phyloP scores from a whole-genome alignment of 73 alveolate species.

The Tetrahymena borealis region DNA sequence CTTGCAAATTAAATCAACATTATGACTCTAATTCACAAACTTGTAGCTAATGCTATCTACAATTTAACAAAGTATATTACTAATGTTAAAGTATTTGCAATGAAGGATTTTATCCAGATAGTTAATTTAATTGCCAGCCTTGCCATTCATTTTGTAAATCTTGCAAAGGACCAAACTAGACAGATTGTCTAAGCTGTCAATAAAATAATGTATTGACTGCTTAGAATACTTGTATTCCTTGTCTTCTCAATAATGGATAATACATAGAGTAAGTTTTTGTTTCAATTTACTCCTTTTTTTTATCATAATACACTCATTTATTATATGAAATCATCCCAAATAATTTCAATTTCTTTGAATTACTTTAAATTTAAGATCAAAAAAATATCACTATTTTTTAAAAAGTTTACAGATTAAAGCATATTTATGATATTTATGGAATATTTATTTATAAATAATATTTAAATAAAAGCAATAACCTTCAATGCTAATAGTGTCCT shows the following conservation, averaged over 20 bases:
- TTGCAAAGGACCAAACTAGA: neutral
- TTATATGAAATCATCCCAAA: too few species aligned
- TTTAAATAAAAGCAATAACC: neutral
- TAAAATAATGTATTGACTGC: neutral
- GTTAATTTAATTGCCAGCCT: neutral
- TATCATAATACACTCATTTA: too few species aligned
- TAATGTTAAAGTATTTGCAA: neutral
- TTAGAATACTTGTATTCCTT: neutral
- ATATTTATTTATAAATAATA: neutral
- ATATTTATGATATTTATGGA: too few species aligned
- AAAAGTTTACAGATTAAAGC: too few species aligned
- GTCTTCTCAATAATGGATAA: neutral
- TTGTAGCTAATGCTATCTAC: neutral
- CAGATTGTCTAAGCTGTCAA: neutral
- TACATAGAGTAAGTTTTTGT: too few species aligned
- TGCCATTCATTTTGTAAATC: neutral
- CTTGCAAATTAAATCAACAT: neutral
- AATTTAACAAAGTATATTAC: neutral
- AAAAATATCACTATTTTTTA: too few species aligned
- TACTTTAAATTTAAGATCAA: too few species aligned
- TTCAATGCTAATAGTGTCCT: neutral
- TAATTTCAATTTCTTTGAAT: too few species aligned
- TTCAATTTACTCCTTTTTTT: too few species aligned
- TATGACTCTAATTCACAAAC: neutral
- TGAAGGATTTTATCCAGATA: neutral